Conservation (phyloP, 1,284 basidiomycete genomes). For the Irpex rosettiformis region DNA sequence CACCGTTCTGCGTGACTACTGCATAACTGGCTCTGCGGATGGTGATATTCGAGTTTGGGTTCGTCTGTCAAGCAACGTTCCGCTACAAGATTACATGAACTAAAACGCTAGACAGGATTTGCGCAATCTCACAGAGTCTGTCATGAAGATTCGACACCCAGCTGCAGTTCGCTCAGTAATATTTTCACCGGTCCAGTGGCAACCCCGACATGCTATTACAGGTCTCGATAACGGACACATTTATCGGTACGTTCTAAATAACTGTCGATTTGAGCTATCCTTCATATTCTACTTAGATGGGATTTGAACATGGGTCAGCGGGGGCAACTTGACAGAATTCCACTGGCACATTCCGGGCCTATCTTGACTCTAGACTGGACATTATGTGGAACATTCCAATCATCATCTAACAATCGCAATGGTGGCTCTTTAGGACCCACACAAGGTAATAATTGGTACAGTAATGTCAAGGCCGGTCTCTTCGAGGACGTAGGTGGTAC, state of each 20-base stretch:
- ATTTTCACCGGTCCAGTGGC: constrained; percentile 64
- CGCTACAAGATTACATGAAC: not conserved
- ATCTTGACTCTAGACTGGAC: constrained; percentile 82
- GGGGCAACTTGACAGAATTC: constrained; percentile 69
- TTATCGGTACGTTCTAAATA: constrained; percentile 22
- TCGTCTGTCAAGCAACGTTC: constrained; percentile 17
- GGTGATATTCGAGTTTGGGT: constrained; percentile 85
- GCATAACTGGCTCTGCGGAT: constrained; percentile 81
- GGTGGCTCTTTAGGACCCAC: constrained; percentile 10
- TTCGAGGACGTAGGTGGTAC: constrained; percentile 26
- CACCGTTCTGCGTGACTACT: constrained; percentile 59
- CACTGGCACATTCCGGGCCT: constrained; percentile 75
- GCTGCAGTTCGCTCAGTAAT: constrained; percentile 68
- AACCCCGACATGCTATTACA: constrained; percentile 68
- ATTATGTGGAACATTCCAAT: constrained; percentile 22
- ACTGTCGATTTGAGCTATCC: not conserved
- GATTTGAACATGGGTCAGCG: constrained; percentile 75
- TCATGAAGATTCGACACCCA: constrained; percentile 73
- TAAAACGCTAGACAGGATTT: constrained; percentile 54
- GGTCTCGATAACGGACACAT: constrained; percentile 77
- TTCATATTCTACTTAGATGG: constrained; percentile 50
- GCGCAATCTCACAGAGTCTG: constrained; percentile 63
- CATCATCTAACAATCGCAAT: constrained; percentile 5
- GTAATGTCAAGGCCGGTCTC: constrained; percentile 20
- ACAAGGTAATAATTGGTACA: constrained; percentile 24